Evolutionary conservation across 2,329 filamentous ascomycete species (phyloP).

Genomic region (Pleomassaria siparia): DNA sequence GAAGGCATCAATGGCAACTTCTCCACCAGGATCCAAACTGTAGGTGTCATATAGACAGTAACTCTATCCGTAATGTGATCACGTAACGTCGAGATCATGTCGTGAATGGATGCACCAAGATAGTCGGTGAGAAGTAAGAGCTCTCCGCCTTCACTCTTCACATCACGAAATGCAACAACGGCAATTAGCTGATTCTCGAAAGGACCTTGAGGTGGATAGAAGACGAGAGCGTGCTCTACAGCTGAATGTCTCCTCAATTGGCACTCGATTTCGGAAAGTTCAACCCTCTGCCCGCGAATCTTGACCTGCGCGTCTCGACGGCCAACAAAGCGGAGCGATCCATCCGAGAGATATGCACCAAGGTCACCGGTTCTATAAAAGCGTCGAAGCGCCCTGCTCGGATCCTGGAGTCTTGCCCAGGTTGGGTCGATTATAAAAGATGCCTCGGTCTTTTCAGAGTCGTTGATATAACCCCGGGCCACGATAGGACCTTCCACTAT

Average conservation of each 20-base stretch:
- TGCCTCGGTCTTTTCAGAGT: conserved; percentile 17
- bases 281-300: conserved; percentile 42
- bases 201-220: conserved; percentile 40
- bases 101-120: conserved; percentile 11
- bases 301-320: conserved; percentile 49
- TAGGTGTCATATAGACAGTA: conserved; percentile 20
- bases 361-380: conserved; percentile 50
- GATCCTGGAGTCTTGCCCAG: conserved; percentile 7
- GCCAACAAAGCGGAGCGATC: conserved; percentile 43
- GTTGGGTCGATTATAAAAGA: conserved; percentile 19
- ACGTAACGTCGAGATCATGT: conserved; percentile 27
- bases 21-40: conserved; percentile 35
- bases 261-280: conserved; percentile 45
- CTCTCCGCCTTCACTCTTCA: conserved; percentile 19
- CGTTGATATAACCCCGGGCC: conserved; percentile 44
- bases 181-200: conserved; percentile 45
- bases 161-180: conserved; percentile 44
- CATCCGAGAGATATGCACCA: conserved; percentile 36
- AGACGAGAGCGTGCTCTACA: conserved; percentile 42
- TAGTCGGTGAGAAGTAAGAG: conserved; percentile 10
- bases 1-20: conserved; percentile 16
- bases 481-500: conserved; percentile 49
- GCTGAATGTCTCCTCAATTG: conserved; percentile 9
- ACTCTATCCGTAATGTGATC: conserved; percentile 4
- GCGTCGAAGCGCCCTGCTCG: conserved; percentile 39